These are phyloP conservation scores for Uronychia setigera DNA, from an alignment of 73 alveolate genomes.

Conservation along the genomic window DNA sequence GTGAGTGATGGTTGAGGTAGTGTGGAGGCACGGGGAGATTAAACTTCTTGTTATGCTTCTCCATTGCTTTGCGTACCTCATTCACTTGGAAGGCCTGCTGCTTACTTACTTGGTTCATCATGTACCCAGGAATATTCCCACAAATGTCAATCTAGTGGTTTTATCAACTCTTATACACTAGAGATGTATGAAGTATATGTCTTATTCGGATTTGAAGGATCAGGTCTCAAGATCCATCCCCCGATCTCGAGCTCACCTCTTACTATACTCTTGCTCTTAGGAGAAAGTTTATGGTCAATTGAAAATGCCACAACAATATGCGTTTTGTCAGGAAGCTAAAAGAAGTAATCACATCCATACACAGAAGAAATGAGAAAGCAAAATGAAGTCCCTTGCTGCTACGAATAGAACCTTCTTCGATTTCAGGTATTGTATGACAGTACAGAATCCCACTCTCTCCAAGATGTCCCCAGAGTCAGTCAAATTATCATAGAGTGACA, in stretches of 20 bases:
- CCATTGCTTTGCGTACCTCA: no score
- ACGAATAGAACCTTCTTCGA: neutral
- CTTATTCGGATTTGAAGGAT: neutral
- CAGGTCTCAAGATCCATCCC: neutral
- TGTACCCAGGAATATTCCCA: no score
- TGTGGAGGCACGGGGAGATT: no score
- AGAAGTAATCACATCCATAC: neutral
- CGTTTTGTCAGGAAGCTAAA: neutral
- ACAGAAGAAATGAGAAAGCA: neutral
- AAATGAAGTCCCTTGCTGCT: neutral
- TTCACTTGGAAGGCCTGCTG: no score
- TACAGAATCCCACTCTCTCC: neutral
- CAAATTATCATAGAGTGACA: neutral
- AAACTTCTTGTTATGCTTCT: no score
- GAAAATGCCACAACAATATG: neutral
- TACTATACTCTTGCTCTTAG: neutral
- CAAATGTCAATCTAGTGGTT: no score
- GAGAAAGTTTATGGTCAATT: neutral
- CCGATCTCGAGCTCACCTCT: constrained; percentile 1
- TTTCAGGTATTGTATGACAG: neutral
- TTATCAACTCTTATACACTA: no score
- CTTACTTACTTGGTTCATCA: no score
- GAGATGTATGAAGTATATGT: neutral
- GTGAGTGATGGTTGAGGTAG: no score
- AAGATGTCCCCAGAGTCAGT: neutral